Conservation (phyloP, 768 basidiomycete species). For the Sarcodon sp. region DNA sequence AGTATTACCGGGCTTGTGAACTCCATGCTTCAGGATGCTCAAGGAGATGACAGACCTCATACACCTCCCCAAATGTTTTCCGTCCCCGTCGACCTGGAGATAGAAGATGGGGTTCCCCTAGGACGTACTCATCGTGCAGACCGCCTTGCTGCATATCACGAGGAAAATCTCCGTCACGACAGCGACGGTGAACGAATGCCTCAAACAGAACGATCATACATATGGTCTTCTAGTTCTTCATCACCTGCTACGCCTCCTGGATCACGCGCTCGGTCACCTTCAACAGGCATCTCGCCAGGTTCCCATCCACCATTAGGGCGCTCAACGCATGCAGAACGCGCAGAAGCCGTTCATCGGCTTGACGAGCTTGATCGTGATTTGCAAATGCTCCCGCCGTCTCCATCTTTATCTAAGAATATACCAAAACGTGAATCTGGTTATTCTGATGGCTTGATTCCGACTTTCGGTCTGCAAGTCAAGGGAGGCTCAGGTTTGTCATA, state of each 20-base stretch:
- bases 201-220: not conserved
- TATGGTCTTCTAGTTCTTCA: constrained; percentile 1
- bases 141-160: constrained; percentile 31
- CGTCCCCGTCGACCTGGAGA: constrained; percentile 45
- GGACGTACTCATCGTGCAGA: constrained; percentile 53
- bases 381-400: constrained; percentile 34
- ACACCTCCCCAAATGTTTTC: constrained; percentile 21
- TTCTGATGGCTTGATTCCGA: constrained; percentile 20
- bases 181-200: not conserved
- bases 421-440: constrained; percentile 3
- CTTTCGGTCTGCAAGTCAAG: constrained; percentile 16
- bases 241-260: constrained; percentile 10
- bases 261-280: constrained; percentile 5
- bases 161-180: constrained; percentile 4
- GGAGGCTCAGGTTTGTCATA: constrained; percentile 2
- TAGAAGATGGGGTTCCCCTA: constrained; percentile 50
- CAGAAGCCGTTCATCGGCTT: constrained; percentile 7
- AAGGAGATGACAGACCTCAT: constrained; percentile 25
- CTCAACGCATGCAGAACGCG: constrained; percentile 27
- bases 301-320: constrained; percentile 21
- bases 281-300: constrained; percentile 7
- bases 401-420: constrained; percentile 28
- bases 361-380: constrained; percentile 26
- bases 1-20: constrained; percentile 66
- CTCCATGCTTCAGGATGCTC: constrained; percentile 42